These are phyloP conservation scores for Syzygium malaccense DNA, from an alignment of 441 rosid species.

Conservation along the genomic window DNA sequence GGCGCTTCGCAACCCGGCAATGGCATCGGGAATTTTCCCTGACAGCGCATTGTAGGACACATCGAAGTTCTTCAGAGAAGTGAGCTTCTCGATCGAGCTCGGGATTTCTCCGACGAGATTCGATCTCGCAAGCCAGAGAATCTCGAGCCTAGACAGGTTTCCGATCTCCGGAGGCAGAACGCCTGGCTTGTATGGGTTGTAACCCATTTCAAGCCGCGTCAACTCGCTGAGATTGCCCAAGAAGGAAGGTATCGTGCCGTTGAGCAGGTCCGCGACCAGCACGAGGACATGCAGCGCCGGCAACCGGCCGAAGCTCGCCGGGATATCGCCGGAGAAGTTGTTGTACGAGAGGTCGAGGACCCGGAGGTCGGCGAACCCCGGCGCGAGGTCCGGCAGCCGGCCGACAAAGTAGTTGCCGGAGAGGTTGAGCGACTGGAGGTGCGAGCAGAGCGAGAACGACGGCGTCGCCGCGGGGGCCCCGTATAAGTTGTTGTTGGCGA, in stretches of 20 bases:
- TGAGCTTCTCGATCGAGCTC: slow-evolving; percentile 36
- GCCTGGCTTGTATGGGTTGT: slow-evolving; percentile 27
- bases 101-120: slow-evolving; percentile 51
- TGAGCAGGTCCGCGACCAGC: slow-evolving; percentile 23
- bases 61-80: slow-evolving; percentile 33
- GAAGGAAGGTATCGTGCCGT: slow-evolving; percentile 42
- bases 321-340: slow-evolving; percentile 41
- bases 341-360: slow-evolving; percentile 35
- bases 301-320: slow-evolving; percentile 37
- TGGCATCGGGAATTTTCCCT: slow-evolving; percentile 39
- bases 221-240: slow-evolving; percentile 43
- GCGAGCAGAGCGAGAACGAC: slow-evolving; percentile 44
- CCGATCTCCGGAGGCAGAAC: slow-evolving; percentile 41
- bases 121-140: slow-evolving; percentile 14
- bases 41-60: slow-evolving; percentile 34
- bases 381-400: slow-evolving; percentile 41
- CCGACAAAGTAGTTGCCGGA: slow-evolving; percentile 33
- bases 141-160: slow-evolving; percentile 39
- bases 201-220: slow-evolving; percentile 31
- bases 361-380: slow-evolving; percentile 20
- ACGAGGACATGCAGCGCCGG: slow-evolving; percentile 21
- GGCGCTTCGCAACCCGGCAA: slow-evolving; percentile 28
- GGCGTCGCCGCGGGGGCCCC: slow-evolving; percentile 31
- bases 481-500: slow-evolving; percentile 25
- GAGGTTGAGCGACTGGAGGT: slow-evolving; percentile 27